A percentile compares a stretch with the other conserved stretches of the same genome.
phyloP scores from a whole-genome alignment of 768 basidiomycete species.

The Leucogyrophana mollusca region DNA sequence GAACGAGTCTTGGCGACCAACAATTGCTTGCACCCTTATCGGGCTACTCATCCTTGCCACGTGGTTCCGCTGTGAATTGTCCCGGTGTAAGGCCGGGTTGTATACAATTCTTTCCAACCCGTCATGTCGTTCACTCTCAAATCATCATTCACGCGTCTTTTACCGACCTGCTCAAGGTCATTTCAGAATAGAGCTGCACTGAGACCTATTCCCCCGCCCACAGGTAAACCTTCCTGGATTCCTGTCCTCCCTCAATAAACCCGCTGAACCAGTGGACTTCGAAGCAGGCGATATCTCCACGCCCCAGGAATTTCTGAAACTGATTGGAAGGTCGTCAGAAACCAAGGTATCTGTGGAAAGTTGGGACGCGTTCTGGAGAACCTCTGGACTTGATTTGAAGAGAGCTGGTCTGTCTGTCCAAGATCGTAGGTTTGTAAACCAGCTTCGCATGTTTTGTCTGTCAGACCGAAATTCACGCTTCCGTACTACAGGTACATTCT shows the following conservation, averaged over 20 bases:
- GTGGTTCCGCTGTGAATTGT: too few relatives aligned
- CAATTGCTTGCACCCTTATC: too few relatives aligned
- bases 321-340: constrained; percentile 69
- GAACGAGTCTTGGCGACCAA: too few relatives aligned
- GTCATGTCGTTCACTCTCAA: constrained; percentile 22
- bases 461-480: constrained; percentile 1
- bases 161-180: constrained; percentile 21
- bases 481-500: constrained; percentile 62
- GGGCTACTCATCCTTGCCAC: too few relatives aligned
- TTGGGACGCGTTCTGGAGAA: constrained; percentile 77
- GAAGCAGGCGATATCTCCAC: constrained; percentile 48
- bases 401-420: constrained; percentile 62
- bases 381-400: constrained; percentile 55
- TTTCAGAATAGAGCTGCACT: constrained; percentile 33
- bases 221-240: constrained; percentile 23
- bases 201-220: constrained; percentile 35
- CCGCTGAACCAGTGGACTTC: background rate
- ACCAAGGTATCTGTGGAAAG: constrained; percentile 59
- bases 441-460: constrained; percentile 2
- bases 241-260: constrained; percentile 11
- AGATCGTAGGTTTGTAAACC: constrained; percentile 62
- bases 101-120: background rate
- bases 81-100: too few relatives aligned
- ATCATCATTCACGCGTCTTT: constrained; percentile 15
- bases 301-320: constrained; percentile 64